phyloP scores from a whole-genome alignment of 1,139 yeast genomes.

The Lodderomyces oxycetoniae region DNA sequence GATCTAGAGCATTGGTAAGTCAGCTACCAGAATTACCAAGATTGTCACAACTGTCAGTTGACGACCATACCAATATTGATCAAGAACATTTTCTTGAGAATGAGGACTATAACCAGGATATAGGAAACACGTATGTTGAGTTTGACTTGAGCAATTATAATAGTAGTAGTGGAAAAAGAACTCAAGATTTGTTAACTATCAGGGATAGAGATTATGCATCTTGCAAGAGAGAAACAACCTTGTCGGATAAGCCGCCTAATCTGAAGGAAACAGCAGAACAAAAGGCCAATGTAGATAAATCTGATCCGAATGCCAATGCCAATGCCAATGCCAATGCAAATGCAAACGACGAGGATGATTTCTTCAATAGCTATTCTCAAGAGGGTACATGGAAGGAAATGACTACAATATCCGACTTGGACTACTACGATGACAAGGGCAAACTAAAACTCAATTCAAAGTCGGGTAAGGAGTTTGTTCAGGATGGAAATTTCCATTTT shows the following conservation, averaged over 20 bases:
- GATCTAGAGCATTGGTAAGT: too few species aligned
- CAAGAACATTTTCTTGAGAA: too few species aligned
- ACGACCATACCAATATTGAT: too few species aligned
- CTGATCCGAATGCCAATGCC: neutral
- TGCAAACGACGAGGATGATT: constrained; percentile 28
- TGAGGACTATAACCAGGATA: too few species aligned
- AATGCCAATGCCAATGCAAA: constrained; percentile 3
- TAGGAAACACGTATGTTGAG: constrained; percentile 8
- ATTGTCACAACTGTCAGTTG: too few species aligned
- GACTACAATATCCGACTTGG: constrained; percentile 47
- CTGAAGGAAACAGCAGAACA: too few species aligned
- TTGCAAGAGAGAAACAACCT: too few species aligned
- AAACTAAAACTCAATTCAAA: constrained; percentile 35
- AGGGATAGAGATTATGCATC: too few species aligned
- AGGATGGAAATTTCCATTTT: constrained; percentile 22
- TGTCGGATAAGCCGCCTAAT: too few species aligned
- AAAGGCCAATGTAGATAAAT: too few species aligned
- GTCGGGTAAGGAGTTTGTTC: constrained; percentile 20
- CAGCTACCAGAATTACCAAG: constrained; percentile 20
- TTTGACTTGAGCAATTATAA: constrained; percentile 10
- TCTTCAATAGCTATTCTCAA: constrained; percentile 26
- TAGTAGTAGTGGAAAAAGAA: too few species aligned
- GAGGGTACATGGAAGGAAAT: constrained; percentile 48
- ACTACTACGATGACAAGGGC: constrained; percentile 50
- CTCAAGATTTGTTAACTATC: too few species aligned